Evolutionary conservation across 352 stramenopile genomes (phyloP).

Genomic region (Pythium pyrilobum): DNA sequence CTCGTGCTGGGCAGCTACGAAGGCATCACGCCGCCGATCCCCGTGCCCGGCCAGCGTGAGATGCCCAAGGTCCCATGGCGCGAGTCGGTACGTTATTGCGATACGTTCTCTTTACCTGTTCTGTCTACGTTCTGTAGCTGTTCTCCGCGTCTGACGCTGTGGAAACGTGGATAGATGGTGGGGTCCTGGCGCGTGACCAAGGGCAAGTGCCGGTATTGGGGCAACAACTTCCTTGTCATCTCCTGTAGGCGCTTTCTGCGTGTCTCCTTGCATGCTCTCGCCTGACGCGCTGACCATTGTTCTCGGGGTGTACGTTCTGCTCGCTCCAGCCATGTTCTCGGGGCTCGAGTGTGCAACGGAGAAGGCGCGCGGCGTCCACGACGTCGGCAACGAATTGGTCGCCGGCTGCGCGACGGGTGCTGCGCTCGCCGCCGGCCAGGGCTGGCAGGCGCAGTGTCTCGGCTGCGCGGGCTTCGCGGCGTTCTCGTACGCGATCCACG

Average conservation of each 20-base stretch:
- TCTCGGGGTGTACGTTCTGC: neutral
- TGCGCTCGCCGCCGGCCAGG: constrained; percentile 91
- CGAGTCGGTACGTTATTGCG: constrained; percentile 44
- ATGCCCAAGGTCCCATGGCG: constrained; percentile 73
- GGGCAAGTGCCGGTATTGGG: constrained; percentile 81
- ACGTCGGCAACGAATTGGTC: constrained; percentile 93
- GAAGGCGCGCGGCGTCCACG: constrained; percentile 92
- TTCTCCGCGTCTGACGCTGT: too few relatives aligned
- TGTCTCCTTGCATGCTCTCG: neutral
- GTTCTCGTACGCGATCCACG: constrained; percentile 89
- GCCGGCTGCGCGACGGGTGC: constrained; percentile 95
- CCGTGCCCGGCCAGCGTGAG: constrained; percentile 72
- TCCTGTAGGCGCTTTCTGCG: constrained; percentile 32
- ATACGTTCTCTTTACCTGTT: neutral
- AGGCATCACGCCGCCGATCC: constrained; percentile 76
- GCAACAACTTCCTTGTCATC: constrained; percentile 86
- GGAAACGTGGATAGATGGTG: too few relatives aligned
- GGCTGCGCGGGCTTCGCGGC: constrained; percentile 91
- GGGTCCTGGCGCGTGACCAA: constrained; percentile 61
- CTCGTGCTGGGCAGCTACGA: constrained; percentile 81
- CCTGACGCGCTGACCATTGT: neutral
- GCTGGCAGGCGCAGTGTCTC: constrained; percentile 89
- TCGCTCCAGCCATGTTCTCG: constrained; percentile 87
- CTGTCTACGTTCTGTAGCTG: too few relatives aligned
- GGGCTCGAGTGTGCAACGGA: constrained; percentile 92